phyloP scores from a whole-genome alignment of 2,329 filamentous ascomycete species.

The Xylariaceae sp. region DNA sequence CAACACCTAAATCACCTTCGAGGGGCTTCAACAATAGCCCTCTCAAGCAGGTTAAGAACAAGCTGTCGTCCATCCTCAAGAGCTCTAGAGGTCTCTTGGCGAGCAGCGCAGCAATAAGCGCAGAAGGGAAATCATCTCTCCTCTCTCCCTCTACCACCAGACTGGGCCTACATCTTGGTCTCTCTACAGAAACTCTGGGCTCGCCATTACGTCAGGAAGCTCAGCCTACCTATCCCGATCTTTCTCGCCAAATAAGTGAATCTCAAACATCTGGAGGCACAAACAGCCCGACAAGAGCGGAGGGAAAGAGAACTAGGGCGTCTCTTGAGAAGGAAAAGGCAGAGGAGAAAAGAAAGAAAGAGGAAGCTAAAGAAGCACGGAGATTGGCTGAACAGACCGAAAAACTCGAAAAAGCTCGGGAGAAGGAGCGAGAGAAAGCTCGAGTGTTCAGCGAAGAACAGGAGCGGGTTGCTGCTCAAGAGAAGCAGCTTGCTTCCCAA shows the following conservation, averaged over 20 bases:
- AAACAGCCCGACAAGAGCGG: conserved; percentile 42
- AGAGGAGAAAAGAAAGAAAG: conserved; percentile 62
- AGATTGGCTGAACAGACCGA: conserved; percentile 56
- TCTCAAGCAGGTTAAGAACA: conserved; percentile 87
- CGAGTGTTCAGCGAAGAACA: conserved; percentile 55
- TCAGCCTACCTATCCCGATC: conserved; percentile 43
- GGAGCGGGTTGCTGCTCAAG: conserved; percentile 50
- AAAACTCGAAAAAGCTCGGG: conserved; percentile 63
- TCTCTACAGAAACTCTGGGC: conserved; percentile 48
- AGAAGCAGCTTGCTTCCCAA: conserved; percentile 49
- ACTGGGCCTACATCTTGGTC: conserved; percentile 40
- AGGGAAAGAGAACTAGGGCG: conserved; percentile 50
- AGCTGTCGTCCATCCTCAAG: conserved; percentile 85
- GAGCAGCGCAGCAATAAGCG: conserved; percentile 64
- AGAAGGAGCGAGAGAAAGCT: conserved; percentile 68
- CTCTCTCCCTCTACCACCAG: conserved; percentile 51
- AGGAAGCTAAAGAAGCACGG: conserved; percentile 57
- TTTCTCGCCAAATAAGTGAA: conserved; percentile 37
- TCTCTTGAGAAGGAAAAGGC: conserved; percentile 57
- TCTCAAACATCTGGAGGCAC: conserved; percentile 29
- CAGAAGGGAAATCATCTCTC: conserved; percentile 56
- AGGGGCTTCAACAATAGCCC: conserved; percentile 66
- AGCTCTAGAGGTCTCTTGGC: conserved; percentile 82
- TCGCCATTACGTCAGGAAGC: conserved; percentile 27
- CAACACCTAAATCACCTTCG: conserved; percentile 55